Base-by-base conservation (phyloP, 345 rosid genomes). In the Noccaea caerulescens region DNA sequence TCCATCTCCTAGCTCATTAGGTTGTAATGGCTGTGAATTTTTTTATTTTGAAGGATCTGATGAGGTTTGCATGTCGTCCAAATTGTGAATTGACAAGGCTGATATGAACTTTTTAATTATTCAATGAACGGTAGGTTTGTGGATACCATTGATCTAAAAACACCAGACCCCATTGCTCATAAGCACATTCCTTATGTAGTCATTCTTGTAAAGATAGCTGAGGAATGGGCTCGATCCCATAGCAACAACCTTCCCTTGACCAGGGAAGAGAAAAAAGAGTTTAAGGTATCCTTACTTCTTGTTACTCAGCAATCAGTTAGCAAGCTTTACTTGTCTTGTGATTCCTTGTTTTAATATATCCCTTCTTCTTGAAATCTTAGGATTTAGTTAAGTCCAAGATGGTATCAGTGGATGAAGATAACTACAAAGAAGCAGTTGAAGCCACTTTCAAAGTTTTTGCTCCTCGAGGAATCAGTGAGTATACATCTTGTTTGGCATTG, bases 371-470 rank as follows among this genome's bases (percentile, higher is more conserved):
- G 54, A 49, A 20, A 23, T 57, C 58, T 71, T 78, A 91, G 99
- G 97, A 87, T 65, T 85, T 86, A 79, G 80, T 94, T 25, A 94
- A 86, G 74, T 79, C 87, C 76, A 79, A 78, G 85, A 88, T 83
- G 96, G 55, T 79, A 72, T 73, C 93, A 13, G 13, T 73, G 27
- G 97, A 94, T 51, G 99, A 94, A 78, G 97, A 94, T 69, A 94
- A 94, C 81, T 91, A 87, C 79, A 83, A 79, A 83, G 97, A 91
- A 89, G 97, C 99, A 51, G 76, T 76, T 12, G 95, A 85, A 51
- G 87, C 95, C 58, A 81, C 96, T 69, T 89, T 91, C 68, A 91
- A 94, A 82, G 91, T 94, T 62, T 91, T 83, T 84, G 86, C 92
- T 69, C 84, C 95, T 73, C 82, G 58, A 72, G 99, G 97, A 84